Percentiles rank a stretch among this genome's conserved stretches.
Evolutionary conservation across 768 basidiomycete species (phyloP).

Genomic region (Dentipellis fragilis): DNA sequence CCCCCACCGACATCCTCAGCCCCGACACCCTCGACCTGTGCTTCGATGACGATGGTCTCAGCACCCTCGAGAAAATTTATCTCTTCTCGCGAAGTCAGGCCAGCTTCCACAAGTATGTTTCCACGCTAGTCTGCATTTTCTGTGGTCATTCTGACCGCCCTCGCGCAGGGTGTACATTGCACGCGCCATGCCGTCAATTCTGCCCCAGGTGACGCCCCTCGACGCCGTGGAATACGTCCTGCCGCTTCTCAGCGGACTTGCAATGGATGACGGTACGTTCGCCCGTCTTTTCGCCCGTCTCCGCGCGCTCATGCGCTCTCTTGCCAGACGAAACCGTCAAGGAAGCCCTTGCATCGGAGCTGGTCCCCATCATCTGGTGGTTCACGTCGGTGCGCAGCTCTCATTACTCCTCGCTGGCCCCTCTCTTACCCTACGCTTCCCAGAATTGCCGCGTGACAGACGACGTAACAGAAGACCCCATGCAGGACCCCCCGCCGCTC

Average conservation of each 20-base stretch:
- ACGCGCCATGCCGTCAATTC: constrained; percentile 34
- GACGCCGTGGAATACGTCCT: constrained; percentile 92
- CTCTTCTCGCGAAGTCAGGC: constrained; percentile 76
- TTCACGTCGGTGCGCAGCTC: constrained; percentile 42
- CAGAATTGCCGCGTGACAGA: constrained; percentile 59
- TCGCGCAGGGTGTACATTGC: constrained; percentile 65
- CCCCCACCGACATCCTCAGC: constrained; percentile 17
- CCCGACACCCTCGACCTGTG: constrained; percentile 27
- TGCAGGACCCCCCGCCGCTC: constrained; percentile 32
- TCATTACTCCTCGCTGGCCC: neutral
- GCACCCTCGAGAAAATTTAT: constrained; percentile 85
- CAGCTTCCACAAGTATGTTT: constrained; percentile 40
- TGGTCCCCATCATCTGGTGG: constrained; percentile 86
- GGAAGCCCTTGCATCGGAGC: constrained; percentile 74
- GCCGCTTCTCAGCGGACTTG: constrained; percentile 78
- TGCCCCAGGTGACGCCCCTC: constrained; percentile 56
- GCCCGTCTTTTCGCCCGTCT: neutral
- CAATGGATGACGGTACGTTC: constrained; percentile 71
- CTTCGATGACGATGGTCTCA: constrained; percentile 74
- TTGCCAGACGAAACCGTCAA: constrained; percentile 72
- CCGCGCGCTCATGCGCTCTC: neutral
- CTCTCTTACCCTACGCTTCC: constrained; percentile 3
- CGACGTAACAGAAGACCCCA: neutral
- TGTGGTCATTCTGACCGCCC: neutral
- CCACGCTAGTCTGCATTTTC: constrained; percentile 15